Base-by-base conservation (phyloP, 1,139 yeast genomes). In the Pichia terricola region DNA sequence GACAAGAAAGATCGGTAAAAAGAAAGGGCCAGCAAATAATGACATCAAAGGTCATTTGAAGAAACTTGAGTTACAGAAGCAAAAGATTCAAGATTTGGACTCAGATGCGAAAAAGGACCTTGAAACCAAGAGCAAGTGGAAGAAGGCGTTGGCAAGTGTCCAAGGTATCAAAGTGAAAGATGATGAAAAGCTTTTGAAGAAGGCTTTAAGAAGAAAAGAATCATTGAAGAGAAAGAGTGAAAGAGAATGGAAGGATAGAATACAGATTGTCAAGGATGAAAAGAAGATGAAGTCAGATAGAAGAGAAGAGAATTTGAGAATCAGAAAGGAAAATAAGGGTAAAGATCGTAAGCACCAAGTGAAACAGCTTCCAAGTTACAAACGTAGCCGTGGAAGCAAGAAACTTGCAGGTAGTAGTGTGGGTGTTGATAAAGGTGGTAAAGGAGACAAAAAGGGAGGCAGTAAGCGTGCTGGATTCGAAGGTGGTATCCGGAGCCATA, bases 91-190 rank as follows among this genome's bases (percentile, higher is more conserved):
- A 22, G 61, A 67, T 40, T 64, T 87, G 59, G 79, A 80, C 47
- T 77, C 75, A 26, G 85, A 81, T 41, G 80, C 84, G 50, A 79
- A 76, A 57, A 67, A 69, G 35, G 73, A 74, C 48, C 65, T 73
- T 34, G 74, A 73, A 47, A 87, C 83, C 51, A 87, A 88, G 57
- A 81, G 79, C 35, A 78, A 81, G 56, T 91, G 99, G 99, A 79
- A 77, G 56, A 73, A 77, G 53, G 86, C 94, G 25, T 70, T 89
- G 68, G 73, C 83, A 33, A 91, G 83, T 58, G 89, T 95, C 3
- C 95, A 88, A 64, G 98, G 98, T 40, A 67, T 78, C 30, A 89
- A 87, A 62, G 69, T 89, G 41, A 84, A 83, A 56, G 96, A 94
- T 62, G 94, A 91, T 61, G 98, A 89, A 61, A 81, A 79, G 59